phyloP scores from a whole-genome alignment of 352 stramenopile species.

The Pythium utonaiense region DNA sequence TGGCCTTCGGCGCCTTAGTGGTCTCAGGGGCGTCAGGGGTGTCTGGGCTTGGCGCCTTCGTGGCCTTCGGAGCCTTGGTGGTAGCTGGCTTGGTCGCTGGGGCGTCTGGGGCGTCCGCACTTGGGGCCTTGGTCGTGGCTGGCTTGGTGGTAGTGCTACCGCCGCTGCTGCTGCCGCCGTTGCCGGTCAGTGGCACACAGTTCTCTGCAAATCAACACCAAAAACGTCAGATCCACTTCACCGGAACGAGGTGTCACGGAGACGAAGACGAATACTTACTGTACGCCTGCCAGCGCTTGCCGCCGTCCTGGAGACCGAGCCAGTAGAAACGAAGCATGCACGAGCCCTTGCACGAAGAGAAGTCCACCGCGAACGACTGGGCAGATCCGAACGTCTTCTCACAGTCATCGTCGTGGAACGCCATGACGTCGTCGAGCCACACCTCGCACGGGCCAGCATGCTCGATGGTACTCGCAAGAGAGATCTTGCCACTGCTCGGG shows the following conservation, averaged over 20 bases:
- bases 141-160: not conserved
- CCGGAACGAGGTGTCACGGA: not conserved
- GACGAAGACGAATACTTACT: not conserved
- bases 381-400: constrained; percentile 2
- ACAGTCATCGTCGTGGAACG: constrained; percentile 20
- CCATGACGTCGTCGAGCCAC: constrained; percentile 15
- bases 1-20: too few species aligned
- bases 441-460: constrained; percentile 9
- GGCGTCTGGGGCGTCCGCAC: too few species aligned
- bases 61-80: constrained; percentile 3
- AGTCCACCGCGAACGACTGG: constrained; percentile 8
- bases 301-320: constrained; percentile 19
- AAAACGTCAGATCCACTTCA: not conserved
- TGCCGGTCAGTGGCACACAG: constrained; percentile 15
- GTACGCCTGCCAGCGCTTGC: constrained; percentile 10
- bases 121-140: not conserved
- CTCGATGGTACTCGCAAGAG: constrained; percentile 4
- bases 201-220: constrained; percentile 6
- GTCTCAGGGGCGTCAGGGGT: not conserved
- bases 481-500: constrained; percentile 9
- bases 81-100: not conserved
- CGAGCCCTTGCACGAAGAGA: constrained; percentile 10
- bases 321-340: constrained; percentile 24
- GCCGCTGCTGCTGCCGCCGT: constrained; percentile 6
- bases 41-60: not conserved